phyloP scores from a whole-genome alignment of 768 basidiomycete species.

The Daedaleopsis nitida region DNA sequence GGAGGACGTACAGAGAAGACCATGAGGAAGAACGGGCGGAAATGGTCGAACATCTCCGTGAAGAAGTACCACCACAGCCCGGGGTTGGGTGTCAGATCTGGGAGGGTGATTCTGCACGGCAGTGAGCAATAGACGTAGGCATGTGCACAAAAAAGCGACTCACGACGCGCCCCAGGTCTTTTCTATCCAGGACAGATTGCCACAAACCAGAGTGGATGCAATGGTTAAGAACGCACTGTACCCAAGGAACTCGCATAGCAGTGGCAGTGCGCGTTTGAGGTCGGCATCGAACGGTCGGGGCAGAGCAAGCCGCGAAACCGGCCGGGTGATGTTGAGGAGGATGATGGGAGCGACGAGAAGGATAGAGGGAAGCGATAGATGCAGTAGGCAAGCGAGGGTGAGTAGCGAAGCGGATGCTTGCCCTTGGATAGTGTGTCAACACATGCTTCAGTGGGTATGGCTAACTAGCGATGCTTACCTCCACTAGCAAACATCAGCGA shows the following conservation, averaged over 20 bases:
- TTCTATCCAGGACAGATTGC: conserved; percentile 66
- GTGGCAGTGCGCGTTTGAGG: conserved; percentile 28
- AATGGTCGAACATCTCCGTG: conserved; percentile 99
- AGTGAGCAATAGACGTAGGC: not conserved
- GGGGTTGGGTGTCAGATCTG: conserved; percentile 90
- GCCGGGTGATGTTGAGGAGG: conserved; percentile 61
- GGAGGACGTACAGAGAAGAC: conserved; percentile 77
- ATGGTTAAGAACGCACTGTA: conserved; percentile 53
- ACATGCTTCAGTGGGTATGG: not conserved
- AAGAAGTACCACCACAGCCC: conserved; percentile 99
- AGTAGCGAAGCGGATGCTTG: conserved; percentile 59
- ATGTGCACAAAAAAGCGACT: conserved; percentile 25
- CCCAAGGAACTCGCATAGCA: conserved; percentile 50
- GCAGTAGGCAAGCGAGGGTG: conserved; percentile 68
- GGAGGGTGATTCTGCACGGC: conserved; percentile 65
- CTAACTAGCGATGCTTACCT: conserved; percentile 42
- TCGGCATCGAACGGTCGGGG: conserved; percentile 40
- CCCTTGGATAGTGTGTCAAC: conserved; percentile 42
- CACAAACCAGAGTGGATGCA: conserved; percentile 57
- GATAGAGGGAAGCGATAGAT: conserved; percentile 70
- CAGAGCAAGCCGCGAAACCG: conserved; percentile 68
- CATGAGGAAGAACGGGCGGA: conserved; percentile 92
- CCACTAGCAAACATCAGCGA: conserved; percentile 69
- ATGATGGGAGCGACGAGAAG: conserved; percentile 70
- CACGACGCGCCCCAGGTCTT: conserved; percentile 89